Evolutionary conservation across 805 yeast species (phyloP).

Genomic region (Nakazawaea laoshanensis): DNA sequence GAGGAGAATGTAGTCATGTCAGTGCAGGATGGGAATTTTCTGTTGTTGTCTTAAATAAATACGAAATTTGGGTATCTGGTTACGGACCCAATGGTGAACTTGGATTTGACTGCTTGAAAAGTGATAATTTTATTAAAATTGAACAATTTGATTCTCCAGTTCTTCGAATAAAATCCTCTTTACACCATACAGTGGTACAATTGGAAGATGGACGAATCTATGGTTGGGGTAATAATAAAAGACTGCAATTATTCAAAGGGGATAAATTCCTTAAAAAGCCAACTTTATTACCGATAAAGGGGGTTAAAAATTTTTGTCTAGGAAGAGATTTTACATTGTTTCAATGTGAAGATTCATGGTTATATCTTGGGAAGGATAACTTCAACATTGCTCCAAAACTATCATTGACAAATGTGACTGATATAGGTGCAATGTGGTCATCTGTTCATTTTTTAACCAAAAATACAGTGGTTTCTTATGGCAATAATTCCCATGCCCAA

Average conservation of each 20-base stretch:
- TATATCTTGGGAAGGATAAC: slow-evolving; percentile 27
- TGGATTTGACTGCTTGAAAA: slow-evolving; percentile 35
- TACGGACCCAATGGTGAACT: slow-evolving; percentile 67
- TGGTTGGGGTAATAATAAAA: slow-evolving; percentile 67
- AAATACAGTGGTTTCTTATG: slow-evolving; percentile 37
- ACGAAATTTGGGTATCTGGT: slow-evolving; percentile 48
- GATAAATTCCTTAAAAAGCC: slow-evolving; percentile 19
- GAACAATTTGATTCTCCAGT: slow-evolving; percentile 4
- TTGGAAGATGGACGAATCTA: slow-evolving; percentile 32
- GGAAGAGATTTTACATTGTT: slow-evolving; percentile 54
- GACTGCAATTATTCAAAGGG: slow-evolving; percentile 41
- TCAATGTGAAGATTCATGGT: slow-evolving; percentile 14
- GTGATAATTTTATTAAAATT: slow-evolving; percentile 11
- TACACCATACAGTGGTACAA: slow-evolving; percentile 35
- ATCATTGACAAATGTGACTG: slow-evolving; percentile 1
- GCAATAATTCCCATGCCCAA: slow-evolving; percentile 78
- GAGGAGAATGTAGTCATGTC: slow-evolving; percentile 32
- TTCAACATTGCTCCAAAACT: slow-evolving; percentile 12
- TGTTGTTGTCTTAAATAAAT: slow-evolving; percentile 32
- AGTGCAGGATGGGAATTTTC: slow-evolving; percentile 81
- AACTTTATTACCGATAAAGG: slow-evolving; percentile 5
- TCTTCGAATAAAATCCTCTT: slow-evolving; percentile 24
- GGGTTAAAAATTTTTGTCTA: slow-evolving; percentile 21
- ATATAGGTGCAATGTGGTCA: slow-evolving; percentile 66
- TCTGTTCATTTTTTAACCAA: slow-evolving; percentile 45